Evolutionary conservation across 2,329 filamentous ascomycete species (phyloP), one percentile per base, ranked within the genome.

Genomic region (Cryphonectria parasitica): DNA sequence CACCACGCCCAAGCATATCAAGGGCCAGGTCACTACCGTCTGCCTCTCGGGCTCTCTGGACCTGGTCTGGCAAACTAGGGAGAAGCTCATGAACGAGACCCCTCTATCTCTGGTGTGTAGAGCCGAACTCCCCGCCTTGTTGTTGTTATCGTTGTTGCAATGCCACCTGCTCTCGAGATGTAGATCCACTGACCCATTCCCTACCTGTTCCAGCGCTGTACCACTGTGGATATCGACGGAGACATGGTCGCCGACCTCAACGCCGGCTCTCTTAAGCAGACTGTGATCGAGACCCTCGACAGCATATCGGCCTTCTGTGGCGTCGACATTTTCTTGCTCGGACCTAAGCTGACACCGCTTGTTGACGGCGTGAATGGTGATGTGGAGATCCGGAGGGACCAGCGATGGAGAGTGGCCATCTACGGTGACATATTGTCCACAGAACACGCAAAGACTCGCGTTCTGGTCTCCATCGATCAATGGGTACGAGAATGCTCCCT

Each of bases 391-490:
- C 92, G 92, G 75, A 91, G 93, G 76, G 95, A 98, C 80, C 93
- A 96, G 80, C 90, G 95, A 75, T 94, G 97, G 85, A 91, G 95
- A 78, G 91, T 98, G 72, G 92, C 94, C 76, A 97, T 99, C 74
- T 99, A 96, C 77, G 95, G 96, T 68, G 96, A 99, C 79, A 91
- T 96, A 81, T 90, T 98, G 83, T 97, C 94, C 75, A 92, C 94
- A 39, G 96, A 99, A 81, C 95, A 98, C 82, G 96, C 96, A 69
- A 99, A 99, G 86, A 97, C 95, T 25, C 90, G 96, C 74, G 91
- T 98, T 56, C 84, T 99, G 80, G 97, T 98, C 80, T 96, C 98
- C 86, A 98, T 99, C 79, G 96, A 99, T 80, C 93, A 94, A 82
- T 89, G 97, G 83, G 93, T 96, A 87, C 77, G 86, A 81, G 64